A percentile compares a stretch with the other conserved stretches of the same genome.
phyloP scores from a whole-genome alignment of 768 basidiomycete species.

The Phanerochaete carnosa region DNA sequence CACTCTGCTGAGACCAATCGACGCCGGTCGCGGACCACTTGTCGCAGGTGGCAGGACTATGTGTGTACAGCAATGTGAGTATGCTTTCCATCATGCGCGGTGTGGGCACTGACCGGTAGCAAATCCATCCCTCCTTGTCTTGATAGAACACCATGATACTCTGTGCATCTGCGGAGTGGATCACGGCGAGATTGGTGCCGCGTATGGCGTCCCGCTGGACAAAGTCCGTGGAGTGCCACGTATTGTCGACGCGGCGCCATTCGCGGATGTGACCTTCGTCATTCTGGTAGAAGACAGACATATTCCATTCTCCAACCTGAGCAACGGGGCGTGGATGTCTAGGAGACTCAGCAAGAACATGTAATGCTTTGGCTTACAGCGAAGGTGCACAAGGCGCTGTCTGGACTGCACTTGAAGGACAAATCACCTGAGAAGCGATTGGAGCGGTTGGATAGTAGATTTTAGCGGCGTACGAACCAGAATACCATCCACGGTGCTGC shows the following conservation, averaged over 20 bases:
- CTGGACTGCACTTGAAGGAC: not conserved
- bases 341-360: not conserved
- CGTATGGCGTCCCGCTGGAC: not conserved
- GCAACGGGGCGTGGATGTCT: not conserved
- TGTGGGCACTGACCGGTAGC: not conserved
- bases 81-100: not conserved
- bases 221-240: not conserved
- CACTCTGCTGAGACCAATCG: not conserved
- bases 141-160: not conserved
- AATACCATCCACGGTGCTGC: not conserved
- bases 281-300: conserved; percentile 3
- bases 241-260: not conserved
- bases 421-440: not conserved
- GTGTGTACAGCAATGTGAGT: not conserved
- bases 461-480: not conserved
- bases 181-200: conserved; percentile 5
- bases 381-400: not conserved
- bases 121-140: not conserved
- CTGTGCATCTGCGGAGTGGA: not conserved
- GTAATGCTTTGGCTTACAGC: conserved; percentile 1
- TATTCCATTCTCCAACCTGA: not conserved
- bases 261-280: not conserved
- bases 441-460: not conserved
- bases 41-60: not conserved
- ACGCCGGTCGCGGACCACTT: not conserved